Percentiles rank a stretch among this genome's conserved stretches.
Conservation (phyloP, 495 filamentous ascomycete species). For the Gamarada debralockiae region DNA sequence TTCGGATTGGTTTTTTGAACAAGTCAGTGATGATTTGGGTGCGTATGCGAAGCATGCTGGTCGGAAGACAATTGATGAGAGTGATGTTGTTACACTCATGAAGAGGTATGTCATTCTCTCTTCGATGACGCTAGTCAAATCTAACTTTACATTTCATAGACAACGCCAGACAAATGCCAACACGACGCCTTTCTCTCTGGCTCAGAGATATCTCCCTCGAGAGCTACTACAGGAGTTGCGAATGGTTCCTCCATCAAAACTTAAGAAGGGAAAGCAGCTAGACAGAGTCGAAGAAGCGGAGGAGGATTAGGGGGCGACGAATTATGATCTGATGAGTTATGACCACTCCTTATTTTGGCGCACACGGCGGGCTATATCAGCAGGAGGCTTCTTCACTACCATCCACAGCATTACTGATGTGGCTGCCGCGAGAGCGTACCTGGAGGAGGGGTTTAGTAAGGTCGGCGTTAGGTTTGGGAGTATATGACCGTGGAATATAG, state of each 20-base stretch:
- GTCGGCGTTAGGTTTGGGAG: background rate
- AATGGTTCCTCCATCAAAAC: constrained; percentile 54
- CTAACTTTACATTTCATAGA: constrained; percentile 46
- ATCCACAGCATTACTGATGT: constrained; percentile 95
- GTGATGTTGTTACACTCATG: constrained; percentile 76
- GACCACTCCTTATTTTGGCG: constrained; percentile 81
- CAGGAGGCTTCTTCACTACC: constrained; percentile 79
- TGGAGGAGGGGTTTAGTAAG: constrained; percentile 29
- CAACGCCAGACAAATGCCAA: constrained; percentile 71
- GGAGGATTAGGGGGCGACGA: constrained; percentile 10
- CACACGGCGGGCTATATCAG: constrained; percentile 67
- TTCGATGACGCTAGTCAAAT: constrained; percentile 2
- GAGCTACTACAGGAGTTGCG: constrained; percentile 80
- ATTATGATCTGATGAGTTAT: constrained; percentile 24
- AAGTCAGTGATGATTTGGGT: constrained; percentile 72
- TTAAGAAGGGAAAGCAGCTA: constrained; percentile 27
- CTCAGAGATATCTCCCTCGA: constrained; percentile 74
- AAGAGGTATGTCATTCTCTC: constrained; percentile 51
- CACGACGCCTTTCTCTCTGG: constrained; percentile 78
- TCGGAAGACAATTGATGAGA: constrained; percentile 81
- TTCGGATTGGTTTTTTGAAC: constrained; percentile 86
- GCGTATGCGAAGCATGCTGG: constrained; percentile 79
- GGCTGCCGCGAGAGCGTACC: constrained; percentile 84
- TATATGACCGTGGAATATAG: too few species aligned
- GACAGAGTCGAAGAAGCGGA: constrained; percentile 34